A percentile compares a stretch with the other conserved stretches of the same genome.
phyloP scores from a whole-genome alignment of 1,139 yeast species.

The Kodamaea plutei region DNA sequence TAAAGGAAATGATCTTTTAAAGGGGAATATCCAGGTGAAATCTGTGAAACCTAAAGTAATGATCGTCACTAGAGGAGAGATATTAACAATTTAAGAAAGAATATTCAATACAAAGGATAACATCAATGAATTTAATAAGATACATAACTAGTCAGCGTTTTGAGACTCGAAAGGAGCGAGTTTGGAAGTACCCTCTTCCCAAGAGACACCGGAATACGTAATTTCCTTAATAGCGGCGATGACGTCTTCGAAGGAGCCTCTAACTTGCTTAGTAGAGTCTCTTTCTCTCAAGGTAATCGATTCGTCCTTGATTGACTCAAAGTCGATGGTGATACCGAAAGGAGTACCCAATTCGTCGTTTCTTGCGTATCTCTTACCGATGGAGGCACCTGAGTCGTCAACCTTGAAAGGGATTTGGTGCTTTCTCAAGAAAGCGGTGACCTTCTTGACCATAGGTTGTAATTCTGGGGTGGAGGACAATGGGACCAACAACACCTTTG shows the following conservation, averaged over 20 bases:
- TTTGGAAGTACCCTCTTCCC: constrained; percentile 81
- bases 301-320: constrained; percentile 85
- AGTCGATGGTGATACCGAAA: constrained; percentile 96
- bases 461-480: constrained; percentile 81
- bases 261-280: constrained; percentile 94
- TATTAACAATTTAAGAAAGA: too few relatives aligned
- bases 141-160: constrained; percentile 20
- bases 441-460: constrained; percentile 68
- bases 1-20: too few relatives aligned
- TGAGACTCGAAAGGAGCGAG: constrained; percentile 62
- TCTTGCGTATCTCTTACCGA: constrained; percentile 98
- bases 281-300: constrained; percentile 97
- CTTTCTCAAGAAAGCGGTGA: constrained; percentile 66
- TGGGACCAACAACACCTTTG: constrained; percentile 94
- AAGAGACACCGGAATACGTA: constrained; percentile 67
- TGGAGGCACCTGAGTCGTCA: constrained; percentile 96
- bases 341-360: constrained; percentile 99
- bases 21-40: too few relatives aligned
- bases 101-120: too few relatives aligned
- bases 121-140: too few relatives aligned
- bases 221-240: constrained; percentile 74
- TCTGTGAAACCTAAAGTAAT: too few relatives aligned
- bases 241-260: constrained; percentile 81
- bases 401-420: constrained; percentile 91
- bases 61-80: too few relatives aligned